Percentiles rank a stretch among this genome's conserved stretches.
Evolutionary conservation across 768 basidiomycete species (phyloP).

Genomic region (Hysterangium stoloniferum): DNA sequence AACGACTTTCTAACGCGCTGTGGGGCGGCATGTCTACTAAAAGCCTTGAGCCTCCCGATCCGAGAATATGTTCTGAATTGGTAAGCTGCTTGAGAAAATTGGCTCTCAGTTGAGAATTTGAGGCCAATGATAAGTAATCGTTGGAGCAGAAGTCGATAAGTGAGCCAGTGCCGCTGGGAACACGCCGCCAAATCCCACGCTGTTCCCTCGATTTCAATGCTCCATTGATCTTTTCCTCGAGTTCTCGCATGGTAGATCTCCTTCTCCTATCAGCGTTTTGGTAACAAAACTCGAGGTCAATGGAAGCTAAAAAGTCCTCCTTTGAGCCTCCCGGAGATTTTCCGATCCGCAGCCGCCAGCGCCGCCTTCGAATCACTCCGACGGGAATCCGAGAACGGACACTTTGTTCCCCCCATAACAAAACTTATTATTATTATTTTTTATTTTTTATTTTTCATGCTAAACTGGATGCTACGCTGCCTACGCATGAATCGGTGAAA

Average conservation of each 20-base stretch:
- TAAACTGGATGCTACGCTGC: too few species aligned
- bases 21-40: constrained; percentile 74
- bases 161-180: constrained; percentile 47
- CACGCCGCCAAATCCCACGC: constrained; percentile 60
- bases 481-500: too few species aligned
- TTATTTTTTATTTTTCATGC: too few species aligned
- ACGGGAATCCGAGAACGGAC: too few species aligned
- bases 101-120: constrained; percentile 45
- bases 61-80: constrained; percentile 53
- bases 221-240: constrained; percentile 35
- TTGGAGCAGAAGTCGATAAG: constrained; percentile 76
- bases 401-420: too few species aligned
- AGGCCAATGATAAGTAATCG: constrained; percentile 82
- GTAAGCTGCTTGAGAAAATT: constrained; percentile 51
- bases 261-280: not conserved
- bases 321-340: too few species aligned
- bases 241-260: constrained; percentile 20
- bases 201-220: constrained; percentile 58
- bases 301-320: too few species aligned
- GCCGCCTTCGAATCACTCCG: too few species aligned
- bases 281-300: not conserved
- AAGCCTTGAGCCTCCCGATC: constrained; percentile 82
- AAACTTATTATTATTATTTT: too few species aligned
- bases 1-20: constrained; percentile 59
- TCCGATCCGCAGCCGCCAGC: too few species aligned